phyloP scores from a whole-genome alignment of 495 filamentous ascomycete genomes.

The Neurospora sp. region DNA sequence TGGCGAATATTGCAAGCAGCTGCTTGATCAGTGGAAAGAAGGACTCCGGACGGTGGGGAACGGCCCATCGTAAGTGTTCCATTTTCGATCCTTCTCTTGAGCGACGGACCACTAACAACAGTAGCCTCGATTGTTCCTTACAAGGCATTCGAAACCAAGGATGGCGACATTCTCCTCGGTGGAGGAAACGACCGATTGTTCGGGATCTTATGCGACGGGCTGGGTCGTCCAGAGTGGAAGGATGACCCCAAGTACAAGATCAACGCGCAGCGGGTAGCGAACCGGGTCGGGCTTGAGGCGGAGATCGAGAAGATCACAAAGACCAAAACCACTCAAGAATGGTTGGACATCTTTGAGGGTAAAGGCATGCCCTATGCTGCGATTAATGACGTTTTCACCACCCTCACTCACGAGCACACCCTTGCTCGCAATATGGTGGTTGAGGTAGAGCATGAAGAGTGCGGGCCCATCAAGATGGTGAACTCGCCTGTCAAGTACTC shows the following conservation, averaged over 20 bases:
- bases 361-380: constrained; percentile 92
- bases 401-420: constrained; percentile 79
- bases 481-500: constrained; percentile 97
- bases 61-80: constrained; percentile 72
- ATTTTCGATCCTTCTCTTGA: neutral
- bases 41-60: constrained; percentile 87
- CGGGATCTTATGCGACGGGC: constrained; percentile 68
- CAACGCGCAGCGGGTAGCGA: constrained; percentile 72
- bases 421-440: constrained; percentile 79
- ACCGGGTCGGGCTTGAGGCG: constrained; percentile 64
- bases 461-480: constrained; percentile 79
- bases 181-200: constrained; percentile 92
- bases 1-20: constrained; percentile 89
- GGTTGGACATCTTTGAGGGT: constrained; percentile 79
- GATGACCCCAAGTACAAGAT: constrained; percentile 62
- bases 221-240: constrained; percentile 74
- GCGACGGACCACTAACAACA: constrained; percentile 8
- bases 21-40: constrained; percentile 80
- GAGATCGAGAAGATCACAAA: constrained; percentile 65
- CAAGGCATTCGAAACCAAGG: constrained; percentile 79
- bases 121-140: constrained; percentile 93
- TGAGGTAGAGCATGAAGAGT: constrained; percentile 71
- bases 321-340: constrained; percentile 77
- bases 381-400: constrained; percentile 81
- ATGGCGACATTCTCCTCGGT: constrained; percentile 85